phyloP scores from a whole-genome alignment of 805 yeast genomes.

The Nakazawaea laoshanensis region DNA sequence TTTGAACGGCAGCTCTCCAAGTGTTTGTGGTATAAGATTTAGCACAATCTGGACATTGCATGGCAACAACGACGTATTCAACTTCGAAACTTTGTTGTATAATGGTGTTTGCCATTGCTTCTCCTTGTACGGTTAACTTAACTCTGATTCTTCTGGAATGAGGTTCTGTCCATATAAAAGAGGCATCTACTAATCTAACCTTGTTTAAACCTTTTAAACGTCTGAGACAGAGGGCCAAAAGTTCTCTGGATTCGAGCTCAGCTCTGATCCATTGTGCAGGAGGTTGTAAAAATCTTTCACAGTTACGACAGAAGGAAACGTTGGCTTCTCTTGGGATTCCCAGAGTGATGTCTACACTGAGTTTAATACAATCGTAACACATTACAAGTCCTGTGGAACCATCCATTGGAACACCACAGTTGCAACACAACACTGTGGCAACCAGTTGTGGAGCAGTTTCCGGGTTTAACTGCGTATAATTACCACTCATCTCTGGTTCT shows the following conservation, averaged over 20 bases:
- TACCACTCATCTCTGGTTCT: constrained; percentile 29
- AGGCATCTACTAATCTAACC: constrained; percentile 85
- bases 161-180: constrained; percentile 98
- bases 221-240: constrained; percentile 83
- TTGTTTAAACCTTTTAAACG: constrained; percentile 81
- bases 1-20: constrained; percentile 97
- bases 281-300: constrained; percentile 93
- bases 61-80: constrained; percentile 85
- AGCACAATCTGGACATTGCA: constrained; percentile 99
- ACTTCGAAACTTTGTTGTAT: constrained; percentile 93
- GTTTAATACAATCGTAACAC: constrained; percentile 95
- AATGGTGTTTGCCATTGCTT: constrained; percentile 85
- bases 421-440: constrained; percentile 93
- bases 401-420: constrained; percentile 98
- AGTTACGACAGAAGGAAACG: constrained; percentile 89
- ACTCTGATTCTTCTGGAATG: constrained; percentile 92
- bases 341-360: constrained; percentile 88
- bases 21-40: constrained; percentile 94
- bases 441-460: constrained; percentile 29
- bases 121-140: constrained; percentile 92
- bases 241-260: constrained; percentile 84
- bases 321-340: constrained; percentile 94
- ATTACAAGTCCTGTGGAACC: constrained; percentile 88
- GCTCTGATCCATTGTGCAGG: constrained; percentile 92
- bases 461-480: constrained; percentile 33